phyloP scores from a whole-genome alignment of 2,329 filamentous ascomycete species.

The Aspergillus fumigatus region DNA sequence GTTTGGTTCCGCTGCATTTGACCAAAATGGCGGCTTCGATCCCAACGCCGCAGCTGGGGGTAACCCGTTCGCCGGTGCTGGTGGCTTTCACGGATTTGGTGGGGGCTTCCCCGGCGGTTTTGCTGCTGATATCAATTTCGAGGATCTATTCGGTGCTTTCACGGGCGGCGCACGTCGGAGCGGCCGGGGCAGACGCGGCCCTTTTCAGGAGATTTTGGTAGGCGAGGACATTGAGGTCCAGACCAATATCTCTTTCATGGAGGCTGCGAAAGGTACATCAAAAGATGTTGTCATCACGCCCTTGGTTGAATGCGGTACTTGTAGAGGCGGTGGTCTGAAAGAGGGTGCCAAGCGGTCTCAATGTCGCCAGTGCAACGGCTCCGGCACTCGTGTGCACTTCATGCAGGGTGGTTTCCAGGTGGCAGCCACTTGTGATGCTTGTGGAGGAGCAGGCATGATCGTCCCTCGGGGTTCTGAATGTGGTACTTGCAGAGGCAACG shows the following conservation, averaged over 20 bases:
- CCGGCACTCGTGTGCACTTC: conserved; percentile 79
- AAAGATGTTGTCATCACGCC: conserved; percentile 88
- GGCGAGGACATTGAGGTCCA: conserved; percentile 96
- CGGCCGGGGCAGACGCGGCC: conserved; percentile 53
- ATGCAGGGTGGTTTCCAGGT: conserved; percentile 95
- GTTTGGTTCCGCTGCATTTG: conserved; percentile 75
- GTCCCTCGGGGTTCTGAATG: conserved; percentile 81
- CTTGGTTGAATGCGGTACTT: conserved; percentile 74
- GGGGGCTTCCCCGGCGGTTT: conserved; percentile 58
- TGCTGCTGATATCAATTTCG: conserved; percentile 84
- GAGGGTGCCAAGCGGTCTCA: conserved; percentile 65
- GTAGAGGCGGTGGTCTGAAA: conserved; percentile 79
- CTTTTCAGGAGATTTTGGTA: conserved; percentile 80
- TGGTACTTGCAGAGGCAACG: conserved; percentile 71
- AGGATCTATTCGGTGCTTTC: conserved; percentile 91
- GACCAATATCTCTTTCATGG: conserved; percentile 89
- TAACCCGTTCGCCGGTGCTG: conserved; percentile 54
- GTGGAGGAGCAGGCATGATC: conserved; percentile 70
- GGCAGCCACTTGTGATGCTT: conserved; percentile 79
- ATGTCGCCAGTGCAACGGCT: conserved; percentile 79
- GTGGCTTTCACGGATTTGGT: conserved; percentile 56
- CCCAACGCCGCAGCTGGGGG: conserved; percentile 56
- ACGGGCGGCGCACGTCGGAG: conserved; percentile 56
- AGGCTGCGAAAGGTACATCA: conserved; percentile 83
- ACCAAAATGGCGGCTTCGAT: conserved; percentile 69